Evolutionary conservation across 1,284 basidiomycete genomes (phyloP).

Genomic region (Cutaneotrichosporon sp.): DNA sequence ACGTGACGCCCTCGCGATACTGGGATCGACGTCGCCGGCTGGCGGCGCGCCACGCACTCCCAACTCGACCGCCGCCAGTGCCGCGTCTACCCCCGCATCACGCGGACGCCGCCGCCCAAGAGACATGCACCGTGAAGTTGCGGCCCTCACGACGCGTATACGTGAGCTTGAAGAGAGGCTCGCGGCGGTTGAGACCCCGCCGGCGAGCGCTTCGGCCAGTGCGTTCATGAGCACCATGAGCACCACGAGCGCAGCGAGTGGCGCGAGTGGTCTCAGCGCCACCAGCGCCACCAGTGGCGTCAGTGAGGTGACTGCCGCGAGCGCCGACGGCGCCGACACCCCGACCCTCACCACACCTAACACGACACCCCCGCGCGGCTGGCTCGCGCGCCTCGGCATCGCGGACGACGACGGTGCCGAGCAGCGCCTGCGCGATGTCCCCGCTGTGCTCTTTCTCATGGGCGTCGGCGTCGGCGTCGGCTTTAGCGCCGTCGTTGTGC

Average conservation of each 20-base stretch:
- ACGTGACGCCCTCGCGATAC: neutral
- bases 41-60: neutral
- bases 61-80: neutral
- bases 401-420: slow-evolving; percentile 6
- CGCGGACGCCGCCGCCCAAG: neutral
- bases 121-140: slow-evolving; percentile 9
- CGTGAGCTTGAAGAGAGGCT: slow-evolving; percentile 17
- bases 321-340: too few relatives aligned
- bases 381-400: slow-evolving; percentile 7
- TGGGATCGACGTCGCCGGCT: neutral
- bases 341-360: too few relatives aligned
- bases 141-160: slow-evolving; percentile 11
- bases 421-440: slow-evolving; percentile 10
- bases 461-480: slow-evolving; percentile 16
- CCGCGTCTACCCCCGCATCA: neutral
- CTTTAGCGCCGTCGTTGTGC: slow-evolving; percentile 11
- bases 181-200: slow-evolving; percentile 8
- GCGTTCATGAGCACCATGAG: too few relatives aligned
- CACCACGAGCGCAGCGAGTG: neutral
- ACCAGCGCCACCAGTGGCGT: neutral
- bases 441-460: slow-evolving; percentile 14
- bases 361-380: neutral
- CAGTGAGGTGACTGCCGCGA: neutral
- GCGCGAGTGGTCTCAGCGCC: neutral
- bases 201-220: neutral